Base-by-base conservation (phyloP, 257 asterid genomes). In the Echium plantagineum region DNA sequence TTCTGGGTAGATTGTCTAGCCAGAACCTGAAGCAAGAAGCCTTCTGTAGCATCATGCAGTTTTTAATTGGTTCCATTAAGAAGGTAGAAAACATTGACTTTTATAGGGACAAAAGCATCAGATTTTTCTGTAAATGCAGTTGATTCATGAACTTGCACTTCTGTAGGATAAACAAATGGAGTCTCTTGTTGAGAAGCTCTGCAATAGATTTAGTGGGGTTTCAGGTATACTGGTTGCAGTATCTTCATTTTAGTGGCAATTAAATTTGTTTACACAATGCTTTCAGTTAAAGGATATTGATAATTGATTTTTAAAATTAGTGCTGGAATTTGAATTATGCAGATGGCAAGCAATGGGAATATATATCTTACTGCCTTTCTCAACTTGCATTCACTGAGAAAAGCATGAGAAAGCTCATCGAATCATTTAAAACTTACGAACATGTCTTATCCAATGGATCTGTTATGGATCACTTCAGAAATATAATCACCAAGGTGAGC, bases 131-230 rank as follows among this genome's bases (percentile, higher is more conserved):
- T 59, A 35, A 66, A 42, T 54, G 57, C 67, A 49, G 63, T 69
- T 10, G 32, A 70, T 61, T 59, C 56, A 32, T 26, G 16, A 3
- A 24, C 16, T 56, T 24, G 0, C 20, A 10, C 10, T 70, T 28
- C 53, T 71, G 67, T 76, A 93, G 98, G 97, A 93, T 74, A 93
- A 86, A 72, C 98, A 93, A 86, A 85, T 93, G 95, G 98, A 93
- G 75, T 69, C 95, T 59, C 96, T 93, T 64, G 98, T 93, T n/a
- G 98, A 93, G 65, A 93, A 93, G 75, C 86, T 93, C 63, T 85
- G 94, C 84, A 80, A 86, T 63, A 86, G 98, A 78, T 81, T 93
- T 67, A 70, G 85, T 57, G 98, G 98, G 42, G 94, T 84, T 67
- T 74, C 94, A 72, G 98, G 98, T 91, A 81, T 66, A 58, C 16